Base-by-base conservation (phyloP, 2,329 filamentous ascomycete genomes). In the Amphichorda felina region DNA sequence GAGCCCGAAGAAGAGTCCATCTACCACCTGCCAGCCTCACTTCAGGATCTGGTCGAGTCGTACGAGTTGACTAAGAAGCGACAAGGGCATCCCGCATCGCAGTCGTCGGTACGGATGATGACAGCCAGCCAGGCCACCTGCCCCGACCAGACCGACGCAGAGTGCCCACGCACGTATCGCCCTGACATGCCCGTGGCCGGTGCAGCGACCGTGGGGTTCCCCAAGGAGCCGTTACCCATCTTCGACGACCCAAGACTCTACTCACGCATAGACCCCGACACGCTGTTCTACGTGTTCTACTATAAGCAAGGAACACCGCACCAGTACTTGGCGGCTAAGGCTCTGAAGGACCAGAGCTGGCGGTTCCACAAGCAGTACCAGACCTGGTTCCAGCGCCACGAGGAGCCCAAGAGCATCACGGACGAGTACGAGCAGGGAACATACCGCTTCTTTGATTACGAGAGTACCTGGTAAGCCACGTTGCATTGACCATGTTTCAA, bases 311-410 rank as follows among this genome's bases (percentile, higher is more conserved):
- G 87, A 18, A 88, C 87, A 1, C 88, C 94, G 48, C 88, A 96
- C 56, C 91, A 98, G 56, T 95, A 88, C 53, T 70, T 96, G 40
- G 87, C 91, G 2, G 91, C 91, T 11, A 94, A 94, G 60, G 86
- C 91, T n/a, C 66, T 98, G 35, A 98, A 98, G 63, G 84, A 89
- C 45, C 91, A 98, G 60, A 95, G 88, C 59, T 98, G 91, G 91
- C 75, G 91, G 38, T 98, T 98, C 57, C 91, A 98, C 64, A 98
- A 98, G 68, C 91, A 96, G 59, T 98, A 98, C 55, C 91, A 94
- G 59, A 98, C 91, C 2, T 98, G 91, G 91, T 98, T 98, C 53
- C 91, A 98, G 60, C 75, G 91, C 35, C 91, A 98, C 47, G 91
- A 98, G 54, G 91, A 98, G 64, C 91, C 91, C 14, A 98, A 98